These are phyloP conservation scores for Lactarius akahatsu DNA, from an alignment of 768 basidiomycete genomes.

Conservation along the genomic window DNA sequence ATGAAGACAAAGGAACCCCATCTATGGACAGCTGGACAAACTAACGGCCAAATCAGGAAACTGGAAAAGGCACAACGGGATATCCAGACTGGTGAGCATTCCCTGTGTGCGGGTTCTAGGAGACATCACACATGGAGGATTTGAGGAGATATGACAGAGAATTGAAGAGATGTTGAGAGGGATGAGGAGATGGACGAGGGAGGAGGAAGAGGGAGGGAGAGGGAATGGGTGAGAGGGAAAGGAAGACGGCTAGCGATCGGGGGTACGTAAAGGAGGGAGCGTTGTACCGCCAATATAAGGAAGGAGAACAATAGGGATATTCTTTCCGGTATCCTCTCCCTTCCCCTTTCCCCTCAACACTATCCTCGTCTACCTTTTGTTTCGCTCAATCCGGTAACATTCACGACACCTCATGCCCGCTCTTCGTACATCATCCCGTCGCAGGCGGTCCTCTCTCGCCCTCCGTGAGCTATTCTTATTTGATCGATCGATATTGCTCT, in stretches of 20 bases:
- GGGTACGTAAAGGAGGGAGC: background rate
- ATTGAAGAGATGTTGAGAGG: background rate
- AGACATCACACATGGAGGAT: background rate
- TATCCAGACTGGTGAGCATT: background rate
- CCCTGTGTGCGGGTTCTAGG: background rate
- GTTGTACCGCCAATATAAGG: slow-evolving; percentile 19
- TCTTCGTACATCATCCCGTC: slow-evolving; percentile 23
- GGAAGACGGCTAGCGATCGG: background rate
- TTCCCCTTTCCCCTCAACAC: background rate
- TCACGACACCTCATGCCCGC: slow-evolving; percentile 23
- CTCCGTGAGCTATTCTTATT: slow-evolving; percentile 21
- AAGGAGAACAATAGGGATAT: slow-evolving; percentile 26
- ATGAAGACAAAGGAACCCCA: slow-evolving; percentile 1
- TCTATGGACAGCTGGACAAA: slow-evolving; percentile 14
- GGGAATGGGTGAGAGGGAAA: too few species aligned
- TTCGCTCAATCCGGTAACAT: slow-evolving; percentile 29
- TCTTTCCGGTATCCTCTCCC: slow-evolving; percentile 11
- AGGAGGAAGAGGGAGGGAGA: background rate
- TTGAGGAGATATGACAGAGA: background rate
- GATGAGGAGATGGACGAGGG: background rate
- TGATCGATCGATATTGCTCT: background rate
- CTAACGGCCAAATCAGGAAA: slow-evolving; percentile 19
- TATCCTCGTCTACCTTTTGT: slow-evolving; percentile 16
- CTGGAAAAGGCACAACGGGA: slow-evolving; percentile 13
- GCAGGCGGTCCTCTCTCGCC: slow-evolving; percentile 29